Percentiles rank a stretch among this genome's conserved stretches.
Conservation (phyloP, 805 yeast genomes). For the Pichia eremophila region DNA sequence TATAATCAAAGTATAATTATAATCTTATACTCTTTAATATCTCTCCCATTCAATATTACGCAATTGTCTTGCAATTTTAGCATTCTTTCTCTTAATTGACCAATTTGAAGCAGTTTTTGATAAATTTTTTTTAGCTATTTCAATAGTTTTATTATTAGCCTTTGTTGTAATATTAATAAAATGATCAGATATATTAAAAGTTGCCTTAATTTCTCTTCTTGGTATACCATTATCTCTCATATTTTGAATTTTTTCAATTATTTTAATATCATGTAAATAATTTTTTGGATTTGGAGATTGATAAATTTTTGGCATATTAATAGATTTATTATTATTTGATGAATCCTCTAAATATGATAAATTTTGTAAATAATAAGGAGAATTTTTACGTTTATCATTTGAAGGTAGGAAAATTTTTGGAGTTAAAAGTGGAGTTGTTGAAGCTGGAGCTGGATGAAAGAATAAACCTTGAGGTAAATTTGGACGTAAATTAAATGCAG, state of each 20-base stretch:
- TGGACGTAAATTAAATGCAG: constrained; percentile 29
- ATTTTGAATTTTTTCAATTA: constrained; percentile 22
- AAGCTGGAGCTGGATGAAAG: constrained; percentile 30
- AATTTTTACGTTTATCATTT: constrained; percentile 21
- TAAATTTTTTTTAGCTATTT: constrained; percentile 14
- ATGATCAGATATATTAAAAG: constrained; percentile 22
- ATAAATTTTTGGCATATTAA: constrained; percentile 25
- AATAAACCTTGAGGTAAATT: constrained; percentile 26
- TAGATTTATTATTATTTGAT: neutral
- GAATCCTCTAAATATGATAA: constrained; percentile 11
- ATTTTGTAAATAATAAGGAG: constrained; percentile 22
- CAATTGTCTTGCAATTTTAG: constrained; percentile 17
- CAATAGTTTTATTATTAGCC: constrained; percentile 15
- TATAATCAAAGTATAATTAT: constrained; percentile 2
- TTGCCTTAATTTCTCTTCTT: constrained; percentile 23
- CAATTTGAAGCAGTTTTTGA: constrained; percentile 18
- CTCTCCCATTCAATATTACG: constrained; percentile 20
- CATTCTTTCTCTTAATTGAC: constrained; percentile 17
- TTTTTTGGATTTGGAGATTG: constrained; percentile 16
- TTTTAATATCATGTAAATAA: constrained; percentile 19
- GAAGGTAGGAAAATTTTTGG: constrained; percentile 29
- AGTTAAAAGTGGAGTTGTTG: constrained; percentile 24
- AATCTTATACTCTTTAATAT: constrained; percentile 6
- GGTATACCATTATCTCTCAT: constrained; percentile 23
- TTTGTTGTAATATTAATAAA: constrained; percentile 25